Evolutionary conservation across 148 eudicot genomes (phyloP), one percentile per base, ranked within the genome.

Genomic region (Nyssa sinensis): DNA sequence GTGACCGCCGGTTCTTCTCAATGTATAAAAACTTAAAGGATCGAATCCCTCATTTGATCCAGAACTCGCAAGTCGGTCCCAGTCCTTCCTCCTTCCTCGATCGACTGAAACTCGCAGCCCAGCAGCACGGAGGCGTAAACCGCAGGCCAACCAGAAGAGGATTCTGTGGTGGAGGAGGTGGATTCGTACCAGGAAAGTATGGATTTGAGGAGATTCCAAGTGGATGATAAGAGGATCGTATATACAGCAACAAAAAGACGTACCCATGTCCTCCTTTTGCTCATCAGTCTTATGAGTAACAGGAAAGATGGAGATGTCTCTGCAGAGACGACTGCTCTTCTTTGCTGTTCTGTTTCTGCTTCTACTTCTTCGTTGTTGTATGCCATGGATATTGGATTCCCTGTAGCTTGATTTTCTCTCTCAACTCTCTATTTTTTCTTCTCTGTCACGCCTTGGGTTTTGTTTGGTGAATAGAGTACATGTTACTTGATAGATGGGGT

Each of bases 101-200:
- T n/a, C n/a, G n/a, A n/a, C n/a, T n/a, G n/a, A n/a, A n/a, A n/a
- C n/a, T n/a, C n/a, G n/a, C n/a, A n/a, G n/a, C 97, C 97, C 5
- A 90, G 49, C 53, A 83, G 79, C 81, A 79, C 75, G 25, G 95
- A 82, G 1, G 90, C 93, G 69, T 90, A 88, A 10, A 87, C 8
- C 23, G 91, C 97, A 19, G 88, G 76, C 78, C 82, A 89, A 60
- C 80, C 81, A 21, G 79, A 75, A 5, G 65, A 34, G 28, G 66
- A 27, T 5, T 76, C 0, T 1, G 86, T 16, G 0, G 82, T 13
- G 0, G 76, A 62, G 7, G 81, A 64, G 53, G 71, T 75, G 0
- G 82, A 25, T 1, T 79, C 72, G 80, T 86, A 82, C 89, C 88
- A 86, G 0, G 21, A 57, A 1, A 88, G 70, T 23, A 84, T 79